Evolutionary conservation across 345 rosid genomes (phyloP).

Genomic region (Salix arbutifolia): DNA sequence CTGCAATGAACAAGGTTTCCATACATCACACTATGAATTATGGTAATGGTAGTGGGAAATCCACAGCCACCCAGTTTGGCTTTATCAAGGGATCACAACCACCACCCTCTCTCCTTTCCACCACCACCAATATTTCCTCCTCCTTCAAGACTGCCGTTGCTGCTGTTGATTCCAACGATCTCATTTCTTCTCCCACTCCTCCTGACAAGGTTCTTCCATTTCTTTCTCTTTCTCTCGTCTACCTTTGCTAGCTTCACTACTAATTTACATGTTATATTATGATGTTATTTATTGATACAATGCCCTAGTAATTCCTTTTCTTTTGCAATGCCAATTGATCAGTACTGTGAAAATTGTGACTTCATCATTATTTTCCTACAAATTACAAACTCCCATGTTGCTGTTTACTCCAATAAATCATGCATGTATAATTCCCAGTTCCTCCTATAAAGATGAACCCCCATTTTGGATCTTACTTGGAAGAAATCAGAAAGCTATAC

Average conservation of each 20-base stretch:
- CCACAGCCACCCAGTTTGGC: neutral
- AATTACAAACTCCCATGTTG: too few species aligned
- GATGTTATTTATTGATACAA: too few species aligned
- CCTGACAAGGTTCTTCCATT: constrained; percentile 27
- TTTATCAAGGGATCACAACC: constrained; percentile 1
- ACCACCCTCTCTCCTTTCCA: neutral
- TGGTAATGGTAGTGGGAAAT: constrained; percentile 4
- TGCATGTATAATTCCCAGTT: too few species aligned
- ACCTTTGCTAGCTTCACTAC: too few species aligned
- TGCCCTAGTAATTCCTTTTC: too few species aligned
- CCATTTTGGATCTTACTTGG: neutral
- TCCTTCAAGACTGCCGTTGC: constrained; percentile 44
- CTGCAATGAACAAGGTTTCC: neutral
- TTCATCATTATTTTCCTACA: neutral
- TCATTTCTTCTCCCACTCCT: constrained; percentile 26
- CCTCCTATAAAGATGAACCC: neutral
- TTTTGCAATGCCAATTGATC: neutral
- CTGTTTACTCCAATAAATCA: neutral
- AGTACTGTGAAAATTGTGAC: neutral
- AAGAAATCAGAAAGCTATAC: too few species aligned
- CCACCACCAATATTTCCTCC: neutral
- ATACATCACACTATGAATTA: neutral
- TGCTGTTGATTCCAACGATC: constrained; percentile 39
- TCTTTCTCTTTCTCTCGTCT: neutral
- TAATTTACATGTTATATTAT: too few species aligned